phyloP scores from a whole-genome alignment of 1,284 basidiomycete genomes.

The Xerocomus minutiporus region DNA sequence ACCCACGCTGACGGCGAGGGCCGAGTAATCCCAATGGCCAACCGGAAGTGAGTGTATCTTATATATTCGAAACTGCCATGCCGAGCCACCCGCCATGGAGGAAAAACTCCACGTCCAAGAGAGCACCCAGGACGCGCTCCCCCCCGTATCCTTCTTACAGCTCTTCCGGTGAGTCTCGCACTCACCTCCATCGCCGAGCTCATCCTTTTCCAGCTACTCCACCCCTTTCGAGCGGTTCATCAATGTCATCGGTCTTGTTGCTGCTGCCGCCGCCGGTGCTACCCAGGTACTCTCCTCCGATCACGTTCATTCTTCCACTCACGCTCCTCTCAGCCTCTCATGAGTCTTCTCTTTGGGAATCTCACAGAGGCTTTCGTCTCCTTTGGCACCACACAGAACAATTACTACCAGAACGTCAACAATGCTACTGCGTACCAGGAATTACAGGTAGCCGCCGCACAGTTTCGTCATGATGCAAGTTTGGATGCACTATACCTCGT shows the following conservation, averaged over 20 bases:
- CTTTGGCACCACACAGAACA: slow-evolving; percentile 40
- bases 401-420: slow-evolving; percentile 24
- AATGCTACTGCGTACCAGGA: slow-evolving; percentile 17
- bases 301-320: slow-evolving; percentile 1
- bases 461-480: slow-evolving; percentile 48
- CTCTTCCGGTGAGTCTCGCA: slow-evolving; percentile 22
- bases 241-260: slow-evolving; percentile 61
- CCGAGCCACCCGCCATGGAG: neutral
- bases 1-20: too few relatives aligned
- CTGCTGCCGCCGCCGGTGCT: slow-evolving; percentile 67
- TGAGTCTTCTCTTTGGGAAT: slow-evolving; percentile 79
- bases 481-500: slow-evolving; percentile 61
- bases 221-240: slow-evolving; percentile 62
- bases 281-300: slow-evolving; percentile 51
- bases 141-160: slow-evolving; percentile 11
- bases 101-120: neutral
- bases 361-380: slow-evolving; percentile 72
- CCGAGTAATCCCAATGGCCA: too few relatives aligned
- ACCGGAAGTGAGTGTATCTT: too few relatives aligned
- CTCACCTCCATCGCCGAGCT: neutral
- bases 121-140: neutral
- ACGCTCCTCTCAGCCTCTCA: slow-evolving; percentile 54
- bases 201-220: slow-evolving; percentile 20
- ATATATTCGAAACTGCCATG: too few relatives aligned
- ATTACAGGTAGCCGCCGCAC: slow-evolving; percentile 40